Evolutionary conservation across 2,329 filamentous ascomycete genomes (phyloP).

Genomic region (Trichoderma pleuroti): DNA sequence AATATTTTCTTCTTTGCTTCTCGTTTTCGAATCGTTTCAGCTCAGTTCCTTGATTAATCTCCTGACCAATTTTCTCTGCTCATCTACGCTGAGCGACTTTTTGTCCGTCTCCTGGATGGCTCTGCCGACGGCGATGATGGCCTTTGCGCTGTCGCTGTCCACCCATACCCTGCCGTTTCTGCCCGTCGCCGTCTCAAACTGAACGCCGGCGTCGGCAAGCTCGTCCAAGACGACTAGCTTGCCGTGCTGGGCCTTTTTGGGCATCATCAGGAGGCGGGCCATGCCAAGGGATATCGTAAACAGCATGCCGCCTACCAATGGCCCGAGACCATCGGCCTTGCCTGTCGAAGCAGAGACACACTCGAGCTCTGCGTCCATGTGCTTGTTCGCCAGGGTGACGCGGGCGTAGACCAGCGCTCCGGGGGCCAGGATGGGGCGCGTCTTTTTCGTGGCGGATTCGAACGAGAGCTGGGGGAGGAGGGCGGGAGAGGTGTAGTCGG

Average conservation of each 20-base stretch:
- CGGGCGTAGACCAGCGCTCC: slow-evolving; percentile 88
- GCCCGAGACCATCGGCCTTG: slow-evolving; percentile 83
- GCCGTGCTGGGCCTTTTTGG: slow-evolving; percentile 57
- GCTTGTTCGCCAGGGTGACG: slow-evolving; percentile 70
- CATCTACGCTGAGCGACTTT: slow-evolving; percentile 57
- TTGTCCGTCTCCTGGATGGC: slow-evolving; percentile 77
- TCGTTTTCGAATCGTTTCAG: not conserved
- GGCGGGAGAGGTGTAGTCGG: slow-evolving; percentile 60
- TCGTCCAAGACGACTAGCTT: slow-evolving; percentile 74
- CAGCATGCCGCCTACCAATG: slow-evolving; percentile 79
- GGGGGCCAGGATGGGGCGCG: slow-evolving; percentile 68
- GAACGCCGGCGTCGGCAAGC: slow-evolving; percentile 68
- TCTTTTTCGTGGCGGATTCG: slow-evolving; percentile 89
- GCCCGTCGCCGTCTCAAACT: slow-evolving; percentile 91
- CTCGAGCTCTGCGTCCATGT: slow-evolving; percentile 86
- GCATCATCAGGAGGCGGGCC: slow-evolving; percentile 72
- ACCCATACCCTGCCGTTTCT: slow-evolving; percentile 93
- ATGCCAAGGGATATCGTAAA: slow-evolving; percentile 77
- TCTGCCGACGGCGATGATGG: slow-evolving; percentile 72
- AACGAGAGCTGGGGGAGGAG: slow-evolving; percentile 86
- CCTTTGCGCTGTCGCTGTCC: slow-evolving; percentile 69
- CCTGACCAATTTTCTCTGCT: slow-evolving; percentile 67
- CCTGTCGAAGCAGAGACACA: slow-evolving; percentile 84
- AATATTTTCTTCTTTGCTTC: not conserved
- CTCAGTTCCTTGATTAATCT: slow-evolving; percentile 55